phyloP scores from a whole-genome alignment of 495 filamentous ascomycete species.

The Podospora conica region DNA sequence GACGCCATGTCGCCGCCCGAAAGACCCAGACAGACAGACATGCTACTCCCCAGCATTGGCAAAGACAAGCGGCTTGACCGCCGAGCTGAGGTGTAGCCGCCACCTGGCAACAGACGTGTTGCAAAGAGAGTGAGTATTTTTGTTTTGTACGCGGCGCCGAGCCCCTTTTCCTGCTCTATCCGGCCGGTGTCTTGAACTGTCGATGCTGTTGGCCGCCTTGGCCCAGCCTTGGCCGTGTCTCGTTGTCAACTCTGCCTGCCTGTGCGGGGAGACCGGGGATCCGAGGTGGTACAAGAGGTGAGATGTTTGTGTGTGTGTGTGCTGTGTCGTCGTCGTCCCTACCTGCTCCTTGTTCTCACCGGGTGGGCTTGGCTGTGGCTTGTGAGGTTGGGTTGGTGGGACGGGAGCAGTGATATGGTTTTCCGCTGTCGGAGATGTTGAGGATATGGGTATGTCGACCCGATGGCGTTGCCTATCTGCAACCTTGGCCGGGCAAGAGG shows the following conservation, averaged over 20 bases:
- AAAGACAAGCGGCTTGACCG: neutral
- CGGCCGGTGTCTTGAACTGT: neutral
- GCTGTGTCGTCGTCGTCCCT: neutral
- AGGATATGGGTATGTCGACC: neutral
- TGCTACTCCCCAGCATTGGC: neutral
- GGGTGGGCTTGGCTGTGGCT: neutral
- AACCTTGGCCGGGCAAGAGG: neutral
- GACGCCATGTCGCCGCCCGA: neutral
- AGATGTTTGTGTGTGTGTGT: slow-evolving; percentile 11
- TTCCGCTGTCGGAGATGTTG: neutral
- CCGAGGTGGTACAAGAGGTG: neutral
- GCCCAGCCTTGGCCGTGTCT: neutral
- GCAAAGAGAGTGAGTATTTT: neutral
- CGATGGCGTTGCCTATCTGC: neutral
- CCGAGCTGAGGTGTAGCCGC: neutral
- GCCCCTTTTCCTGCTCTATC: neutral
- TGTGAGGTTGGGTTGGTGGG: neutral
- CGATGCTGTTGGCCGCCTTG: neutral
- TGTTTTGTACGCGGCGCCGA: neutral
- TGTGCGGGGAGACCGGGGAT: neutral
- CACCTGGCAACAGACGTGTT: neutral
- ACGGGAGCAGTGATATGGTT: neutral
- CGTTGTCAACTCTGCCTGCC: neutral
- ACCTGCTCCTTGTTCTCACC: neutral
- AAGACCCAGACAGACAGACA: neutral